Percentiles rank a stretch among this genome's conserved stretches.
Evolutionary conservation across 2,329 filamentous ascomycete genomes (phyloP).

Genomic region (Claviceps sp.): DNA sequence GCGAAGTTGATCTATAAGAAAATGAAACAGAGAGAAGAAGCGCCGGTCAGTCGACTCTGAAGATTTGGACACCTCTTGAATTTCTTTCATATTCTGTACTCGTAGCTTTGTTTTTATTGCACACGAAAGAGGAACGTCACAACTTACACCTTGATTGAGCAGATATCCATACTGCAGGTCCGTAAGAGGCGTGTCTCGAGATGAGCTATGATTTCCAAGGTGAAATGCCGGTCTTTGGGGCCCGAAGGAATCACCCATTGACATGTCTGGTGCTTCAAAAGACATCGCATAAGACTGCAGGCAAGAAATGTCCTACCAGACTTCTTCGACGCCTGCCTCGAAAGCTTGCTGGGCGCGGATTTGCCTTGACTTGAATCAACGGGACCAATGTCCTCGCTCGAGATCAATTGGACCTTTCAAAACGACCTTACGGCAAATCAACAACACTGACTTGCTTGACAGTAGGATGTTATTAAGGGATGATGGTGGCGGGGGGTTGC

Average conservation of each 20-base stretch:
- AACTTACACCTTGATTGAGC: conserved; percentile 54
- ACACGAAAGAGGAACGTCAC: not conserved
- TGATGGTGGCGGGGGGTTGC: not conserved
- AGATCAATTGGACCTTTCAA: not conserved
- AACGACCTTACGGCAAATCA: not conserved
- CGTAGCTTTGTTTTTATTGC: not conserved
- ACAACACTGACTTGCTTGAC: not conserved
- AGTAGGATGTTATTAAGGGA: not conserved
- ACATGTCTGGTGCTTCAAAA: conserved; percentile 10
- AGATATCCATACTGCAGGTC: conserved; percentile 53
- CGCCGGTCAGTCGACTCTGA: not conserved
- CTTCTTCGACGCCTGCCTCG: not conserved
- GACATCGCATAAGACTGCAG: conserved; percentile 10
- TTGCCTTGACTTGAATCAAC: not conserved
- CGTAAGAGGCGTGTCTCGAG: conserved; percentile 44
- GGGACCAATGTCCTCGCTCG: not conserved
- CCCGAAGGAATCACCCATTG: conserved; percentile 14
- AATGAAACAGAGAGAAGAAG: not conserved
- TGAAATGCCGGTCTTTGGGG: conserved; percentile 40
- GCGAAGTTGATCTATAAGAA: conserved; percentile 57
- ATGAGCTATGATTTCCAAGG: conserved; percentile 61
- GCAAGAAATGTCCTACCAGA: not conserved
- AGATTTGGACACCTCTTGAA: no score
- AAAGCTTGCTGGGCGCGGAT: not conserved
- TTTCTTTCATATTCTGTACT: no score